Evolutionary conservation across 306 rosid species (phyloP).

Genomic region (Lablab purpureus): DNA sequence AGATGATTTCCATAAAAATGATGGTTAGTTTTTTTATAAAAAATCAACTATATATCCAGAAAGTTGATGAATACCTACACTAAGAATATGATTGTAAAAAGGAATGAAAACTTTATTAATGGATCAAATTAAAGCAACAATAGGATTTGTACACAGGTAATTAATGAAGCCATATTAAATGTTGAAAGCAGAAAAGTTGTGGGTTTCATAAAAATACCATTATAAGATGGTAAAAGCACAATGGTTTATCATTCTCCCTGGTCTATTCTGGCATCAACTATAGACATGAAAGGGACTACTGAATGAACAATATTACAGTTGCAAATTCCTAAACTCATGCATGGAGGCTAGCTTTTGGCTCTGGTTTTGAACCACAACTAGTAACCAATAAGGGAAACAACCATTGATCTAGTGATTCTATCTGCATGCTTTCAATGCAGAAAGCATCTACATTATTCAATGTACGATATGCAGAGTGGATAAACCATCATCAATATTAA

Average conservation of each 20-base stretch:
- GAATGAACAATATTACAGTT: slow-evolving; percentile 44
- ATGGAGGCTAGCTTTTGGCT: slow-evolving; percentile 11
- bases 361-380: slow-evolving; percentile 9
- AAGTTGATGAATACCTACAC: too few relatives aligned
- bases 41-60: too few relatives aligned
- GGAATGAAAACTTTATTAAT: background rate
- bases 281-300: slow-evolving; percentile 37
- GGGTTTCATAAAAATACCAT: slow-evolving; percentile 51
- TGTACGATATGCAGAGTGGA: slow-evolving; percentile 7
- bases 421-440: slow-evolving; percentile 31
- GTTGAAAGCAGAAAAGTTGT: slow-evolving; percentile 38
- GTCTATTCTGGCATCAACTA: slow-evolving; percentile 58
- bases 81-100: too few relatives aligned
- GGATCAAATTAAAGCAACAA: background rate
- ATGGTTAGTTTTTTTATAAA: too few relatives aligned
- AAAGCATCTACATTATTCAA: slow-evolving; percentile 14
- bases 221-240: slow-evolving; percentile 38
- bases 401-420: slow-evolving; percentile 3
- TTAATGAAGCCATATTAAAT: slow-evolving; percentile 7
- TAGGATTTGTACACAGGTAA: slow-evolving; percentile 11
- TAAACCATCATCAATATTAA: background rate
- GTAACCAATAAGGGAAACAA: slow-evolving; percentile 48
- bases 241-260: slow-evolving; percentile 30
- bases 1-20: too few relatives aligned
- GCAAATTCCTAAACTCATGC: slow-evolving; percentile 42